Evolutionary conservation across 2,329 filamentous ascomycete species (phyloP).

Genomic region (Neopestalotiopsis rosae): DNA sequence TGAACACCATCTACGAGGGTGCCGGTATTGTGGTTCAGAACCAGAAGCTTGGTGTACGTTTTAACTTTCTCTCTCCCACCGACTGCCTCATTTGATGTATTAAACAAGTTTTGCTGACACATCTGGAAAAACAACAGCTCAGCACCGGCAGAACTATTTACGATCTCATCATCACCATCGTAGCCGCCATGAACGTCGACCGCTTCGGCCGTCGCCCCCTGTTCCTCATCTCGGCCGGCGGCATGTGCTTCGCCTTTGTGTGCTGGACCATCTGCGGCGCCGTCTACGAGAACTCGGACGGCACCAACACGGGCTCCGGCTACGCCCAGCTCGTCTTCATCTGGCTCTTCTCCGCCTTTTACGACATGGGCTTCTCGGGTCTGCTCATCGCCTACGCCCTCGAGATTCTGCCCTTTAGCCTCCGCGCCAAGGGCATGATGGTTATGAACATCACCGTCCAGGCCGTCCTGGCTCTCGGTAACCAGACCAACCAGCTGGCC

Average conservation of each 20-base stretch:
- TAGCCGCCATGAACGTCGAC: slow-evolving; percentile 56
- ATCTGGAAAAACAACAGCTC: slow-evolving; percentile 34
- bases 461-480: slow-evolving; percentile 64
- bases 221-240: slow-evolving; percentile 48
- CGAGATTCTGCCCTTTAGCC: slow-evolving; percentile 63
- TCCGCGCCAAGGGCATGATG: slow-evolving; percentile 65
- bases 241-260: slow-evolving; percentile 54
- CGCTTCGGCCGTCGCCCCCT: slow-evolving; percentile 57
- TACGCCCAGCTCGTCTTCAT: slow-evolving; percentile 62
- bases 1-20: slow-evolving; percentile 64
- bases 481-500: slow-evolving; percentile 68
- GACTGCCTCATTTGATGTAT: neutral
- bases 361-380: slow-evolving; percentile 65
- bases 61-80: too few relatives aligned
- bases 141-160: slow-evolving; percentile 65
- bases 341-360: slow-evolving; percentile 64
- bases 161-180: slow-evolving; percentile 61
- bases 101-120: slow-evolving; percentile 26
- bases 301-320: slow-evolving; percentile 50
- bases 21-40: slow-evolving; percentile 64
- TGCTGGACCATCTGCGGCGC: slow-evolving; percentile 59
- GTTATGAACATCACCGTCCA: slow-evolving; percentile 70
- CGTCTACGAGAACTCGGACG: slow-evolving; percentile 52
- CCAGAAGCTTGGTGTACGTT: slow-evolving; percentile 58
- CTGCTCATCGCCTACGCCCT: slow-evolving; percentile 63